Evolutionary conservation across 305 asterid species (phyloP).

Genomic region (Fraxinus dipetala): DNA sequence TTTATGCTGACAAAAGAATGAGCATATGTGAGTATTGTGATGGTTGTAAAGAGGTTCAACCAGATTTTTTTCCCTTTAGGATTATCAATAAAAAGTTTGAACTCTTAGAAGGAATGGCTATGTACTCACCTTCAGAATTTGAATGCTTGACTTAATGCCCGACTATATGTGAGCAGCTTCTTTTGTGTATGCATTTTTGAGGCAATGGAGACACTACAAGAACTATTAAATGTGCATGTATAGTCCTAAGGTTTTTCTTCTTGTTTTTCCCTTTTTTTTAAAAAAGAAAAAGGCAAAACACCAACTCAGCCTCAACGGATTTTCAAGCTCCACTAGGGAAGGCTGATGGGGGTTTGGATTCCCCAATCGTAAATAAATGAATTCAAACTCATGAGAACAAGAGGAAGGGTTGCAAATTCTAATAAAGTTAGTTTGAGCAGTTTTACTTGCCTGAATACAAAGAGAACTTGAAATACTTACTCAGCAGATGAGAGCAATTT

Average conservation of each 20-base stretch:
- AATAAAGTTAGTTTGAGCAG: background rate
- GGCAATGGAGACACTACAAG: background rate
- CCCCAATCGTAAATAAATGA: background rate
- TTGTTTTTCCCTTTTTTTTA: background rate
- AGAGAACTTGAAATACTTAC: background rate
- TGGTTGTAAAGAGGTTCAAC: background rate
- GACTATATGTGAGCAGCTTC: background rate
- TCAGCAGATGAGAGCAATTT: constrained; percentile 1
- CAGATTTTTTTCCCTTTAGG: background rate
- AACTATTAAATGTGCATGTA: background rate
- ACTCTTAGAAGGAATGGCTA: background rate
- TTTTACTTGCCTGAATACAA: background rate
- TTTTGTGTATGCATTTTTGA: background rate
- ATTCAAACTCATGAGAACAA: background rate
- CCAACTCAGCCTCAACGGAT: background rate
- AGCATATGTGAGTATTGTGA: background rate
- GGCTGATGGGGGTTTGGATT: background rate
- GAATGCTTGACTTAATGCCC: background rate
- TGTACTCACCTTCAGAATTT: background rate
- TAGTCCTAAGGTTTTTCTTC: background rate
- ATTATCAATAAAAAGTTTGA: background rate
- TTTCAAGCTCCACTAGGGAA: background rate
- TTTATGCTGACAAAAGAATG: background rate
- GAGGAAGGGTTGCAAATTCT: background rate
- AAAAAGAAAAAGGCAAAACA: background rate